Evolutionary conservation across 2,329 filamentous ascomycete species (phyloP), one percentile per base, ranked within the genome.

Genomic region (Botrytis tulipae): DNA sequence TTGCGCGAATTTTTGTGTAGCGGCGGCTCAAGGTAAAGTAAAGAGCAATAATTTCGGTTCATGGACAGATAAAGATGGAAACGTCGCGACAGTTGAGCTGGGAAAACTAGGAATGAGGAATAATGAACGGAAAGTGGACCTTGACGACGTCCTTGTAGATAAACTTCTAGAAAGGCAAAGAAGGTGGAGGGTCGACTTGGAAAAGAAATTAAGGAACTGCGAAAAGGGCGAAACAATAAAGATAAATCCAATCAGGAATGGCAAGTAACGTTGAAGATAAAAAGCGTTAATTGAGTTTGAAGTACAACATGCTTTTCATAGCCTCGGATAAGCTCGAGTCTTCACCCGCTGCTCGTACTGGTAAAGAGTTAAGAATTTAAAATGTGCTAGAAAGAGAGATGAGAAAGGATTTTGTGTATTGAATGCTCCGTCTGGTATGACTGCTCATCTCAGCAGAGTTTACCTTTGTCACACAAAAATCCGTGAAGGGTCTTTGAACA

Each of bases 31-130:
- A 22, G 37, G 61, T 9, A 72, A 42, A 32, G 29, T 72, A 18
- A 40, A 32, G 12, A 67, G 37, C 57, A 59, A 7, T 25, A 37
- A 46, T 14, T 72, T 67, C 10, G 60, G 51, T 9, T 14, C 61
- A 7, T 72, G 70, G 70, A 72, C 61, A 29, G n/a, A 67, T 57
- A 72, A 59, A 20, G 25, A 67, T 37, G 61, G 70, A 32, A 25
- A 44, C 20, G 10, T 66, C 14, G 42, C 51, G 29, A 32, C 12
- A 2, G 12, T 73, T 25, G n/a, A 51, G 40, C 44, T 73, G 42
- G 16, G 29, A 3, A 69, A 42, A 18, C 60, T 73, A n/a, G 71
- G 71, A 61, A 69, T 60, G 62, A 32, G 32, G 29, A 48, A 51
- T 22, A 59, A 20, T 59, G 70, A 72, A 57, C 44, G 70, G 61